phyloP scores from a whole-genome alignment of 2,329 filamentous ascomycete species.

The Fusarium floridanum region DNA sequence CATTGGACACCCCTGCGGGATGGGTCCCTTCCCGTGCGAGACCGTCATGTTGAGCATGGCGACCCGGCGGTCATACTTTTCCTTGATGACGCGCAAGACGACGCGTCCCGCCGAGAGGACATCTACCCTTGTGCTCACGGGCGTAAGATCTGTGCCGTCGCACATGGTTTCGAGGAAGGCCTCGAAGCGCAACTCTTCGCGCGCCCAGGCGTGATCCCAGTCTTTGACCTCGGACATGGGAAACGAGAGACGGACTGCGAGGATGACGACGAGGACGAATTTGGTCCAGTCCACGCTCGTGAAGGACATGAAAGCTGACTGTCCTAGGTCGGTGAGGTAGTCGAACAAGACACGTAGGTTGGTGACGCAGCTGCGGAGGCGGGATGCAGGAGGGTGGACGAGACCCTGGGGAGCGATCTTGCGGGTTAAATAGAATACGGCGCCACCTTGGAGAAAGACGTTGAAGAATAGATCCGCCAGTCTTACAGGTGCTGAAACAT shows the following conservation, averaged over 20 bases:
- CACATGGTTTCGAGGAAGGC: constrained; percentile 55
- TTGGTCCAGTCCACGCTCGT: constrained; percentile 58
- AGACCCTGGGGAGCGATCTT: constrained; percentile 14
- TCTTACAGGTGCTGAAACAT: constrained; percentile 41
- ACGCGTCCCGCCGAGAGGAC: constrained; percentile 60
- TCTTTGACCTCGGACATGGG: constrained; percentile 54
- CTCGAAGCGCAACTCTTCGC: constrained; percentile 56
- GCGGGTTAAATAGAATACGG: constrained; percentile 48
- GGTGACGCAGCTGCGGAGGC: constrained; percentile 42
- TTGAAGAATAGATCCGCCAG: constrained; percentile 54
- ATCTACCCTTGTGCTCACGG: constrained; percentile 53
- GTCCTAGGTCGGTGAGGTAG: constrained; percentile 47
- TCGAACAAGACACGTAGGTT: constrained; percentile 52
- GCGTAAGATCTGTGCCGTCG: constrained; percentile 38
- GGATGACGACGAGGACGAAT: constrained; percentile 56
- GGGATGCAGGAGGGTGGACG: constrained; percentile 31
- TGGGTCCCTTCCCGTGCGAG: neutral
- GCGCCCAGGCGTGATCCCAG: constrained; percentile 54
- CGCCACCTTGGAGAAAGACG: constrained; percentile 56
- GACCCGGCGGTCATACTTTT: constrained; percentile 60
- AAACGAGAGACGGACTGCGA: constrained; percentile 63
- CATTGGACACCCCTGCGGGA: constrained; percentile 61
- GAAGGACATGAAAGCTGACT: constrained; percentile 53
- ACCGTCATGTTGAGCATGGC: constrained; percentile 44
- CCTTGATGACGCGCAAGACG: constrained; percentile 60